These are phyloP conservation scores for Chlorella sp. DNA, from an alignment of 139 green algal species.

Conservation along the genomic window DNA sequence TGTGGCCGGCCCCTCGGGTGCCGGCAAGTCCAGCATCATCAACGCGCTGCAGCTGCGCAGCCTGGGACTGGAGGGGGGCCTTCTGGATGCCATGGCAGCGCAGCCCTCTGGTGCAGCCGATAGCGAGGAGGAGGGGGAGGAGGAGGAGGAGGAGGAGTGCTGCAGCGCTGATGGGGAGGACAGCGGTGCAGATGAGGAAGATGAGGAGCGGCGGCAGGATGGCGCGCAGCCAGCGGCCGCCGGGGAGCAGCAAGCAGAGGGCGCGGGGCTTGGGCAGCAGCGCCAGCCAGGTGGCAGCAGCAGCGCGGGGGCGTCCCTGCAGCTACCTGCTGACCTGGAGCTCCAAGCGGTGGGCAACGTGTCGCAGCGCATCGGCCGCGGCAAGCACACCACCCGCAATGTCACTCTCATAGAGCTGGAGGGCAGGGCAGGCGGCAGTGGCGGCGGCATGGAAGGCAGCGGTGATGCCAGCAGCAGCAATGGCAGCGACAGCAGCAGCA, in stretches of 20 bases:
- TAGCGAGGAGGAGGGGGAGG: neutral
- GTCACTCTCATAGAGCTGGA: slow-evolving; percentile 81
- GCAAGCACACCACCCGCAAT: slow-evolving; percentile 94
- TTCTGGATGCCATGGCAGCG: slow-evolving; percentile 24
- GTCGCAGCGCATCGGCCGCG: slow-evolving; percentile 78
- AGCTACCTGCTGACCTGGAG: slow-evolving; percentile 8
- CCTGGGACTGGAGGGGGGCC: neutral
- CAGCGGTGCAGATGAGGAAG: neutral
- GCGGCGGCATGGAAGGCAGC: slow-evolving; percentile 9
- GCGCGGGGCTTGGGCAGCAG: neutral
- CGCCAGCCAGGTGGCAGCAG: neutral
- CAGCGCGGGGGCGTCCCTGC: neutral
- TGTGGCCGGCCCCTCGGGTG: slow-evolving; percentile 91
- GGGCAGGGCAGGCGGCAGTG: neutral
- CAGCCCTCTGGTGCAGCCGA: neutral
- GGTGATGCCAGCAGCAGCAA: neutral
- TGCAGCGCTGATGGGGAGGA: neutral
- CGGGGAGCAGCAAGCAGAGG: neutral
- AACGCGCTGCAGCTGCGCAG: slow-evolving; percentile 77
- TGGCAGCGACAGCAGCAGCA: neutral
- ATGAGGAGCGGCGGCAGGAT: neutral
- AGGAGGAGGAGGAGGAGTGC: neutral
- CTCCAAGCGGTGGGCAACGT: slow-evolving; percentile 76
- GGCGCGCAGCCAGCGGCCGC: neutral
- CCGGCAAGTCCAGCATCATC: slow-evolving; percentile 96